These are phyloP conservation scores for Tubosaeta sp. DNA, from an alignment of 768 basidiomycete genomes.

Conservation along the genomic window DNA sequence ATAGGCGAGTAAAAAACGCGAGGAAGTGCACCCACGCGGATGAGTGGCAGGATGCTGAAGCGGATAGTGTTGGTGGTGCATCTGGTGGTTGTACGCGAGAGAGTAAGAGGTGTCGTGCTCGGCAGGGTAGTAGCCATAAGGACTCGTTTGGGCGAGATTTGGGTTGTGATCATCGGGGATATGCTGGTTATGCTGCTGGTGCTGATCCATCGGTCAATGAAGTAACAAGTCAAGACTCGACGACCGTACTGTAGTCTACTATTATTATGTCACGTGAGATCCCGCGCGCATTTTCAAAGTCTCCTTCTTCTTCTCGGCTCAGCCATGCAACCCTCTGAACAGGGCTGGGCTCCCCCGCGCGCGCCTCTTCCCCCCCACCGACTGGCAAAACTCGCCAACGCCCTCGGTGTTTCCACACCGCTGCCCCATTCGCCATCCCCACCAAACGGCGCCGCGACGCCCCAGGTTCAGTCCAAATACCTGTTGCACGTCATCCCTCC, in stretches of 20 bases:
- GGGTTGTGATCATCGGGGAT: conserved; percentile 48
- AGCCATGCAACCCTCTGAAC: conserved; percentile 14
- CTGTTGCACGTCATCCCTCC: conserved; percentile 86
- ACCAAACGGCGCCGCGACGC: conserved; percentile 53
- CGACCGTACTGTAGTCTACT: no score
- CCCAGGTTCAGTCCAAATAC: conserved; percentile 56
- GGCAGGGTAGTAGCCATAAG: conserved; percentile 49
- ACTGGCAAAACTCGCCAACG: conserved; percentile 80
- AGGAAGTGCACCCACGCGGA: conserved; percentile 66
- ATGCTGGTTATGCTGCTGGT: conserved; percentile 39
- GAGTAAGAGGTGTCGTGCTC: conserved; percentile 55
- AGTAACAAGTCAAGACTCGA: conserved; percentile 2
- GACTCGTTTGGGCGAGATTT: conserved; percentile 36
- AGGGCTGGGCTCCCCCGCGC: conserved; percentile 59
- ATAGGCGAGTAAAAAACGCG: conserved; percentile 37
- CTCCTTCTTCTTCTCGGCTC: conserved; percentile 7
- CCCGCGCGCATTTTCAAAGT: no score
- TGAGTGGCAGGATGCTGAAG: conserved; percentile 54
- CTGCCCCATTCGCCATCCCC: conserved; percentile 56
- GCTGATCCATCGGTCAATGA: conserved; percentile 40
- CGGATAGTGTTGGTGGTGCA: conserved; percentile 47
- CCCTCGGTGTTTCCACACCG: conserved; percentile 76
- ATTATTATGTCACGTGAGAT: no score
- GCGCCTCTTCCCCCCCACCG: conserved; percentile 71
- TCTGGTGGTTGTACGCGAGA: conserved; percentile 49